phyloP scores from a whole-genome alignment of 1,284 basidiomycete species.

The Irpex lacteus region DNA sequence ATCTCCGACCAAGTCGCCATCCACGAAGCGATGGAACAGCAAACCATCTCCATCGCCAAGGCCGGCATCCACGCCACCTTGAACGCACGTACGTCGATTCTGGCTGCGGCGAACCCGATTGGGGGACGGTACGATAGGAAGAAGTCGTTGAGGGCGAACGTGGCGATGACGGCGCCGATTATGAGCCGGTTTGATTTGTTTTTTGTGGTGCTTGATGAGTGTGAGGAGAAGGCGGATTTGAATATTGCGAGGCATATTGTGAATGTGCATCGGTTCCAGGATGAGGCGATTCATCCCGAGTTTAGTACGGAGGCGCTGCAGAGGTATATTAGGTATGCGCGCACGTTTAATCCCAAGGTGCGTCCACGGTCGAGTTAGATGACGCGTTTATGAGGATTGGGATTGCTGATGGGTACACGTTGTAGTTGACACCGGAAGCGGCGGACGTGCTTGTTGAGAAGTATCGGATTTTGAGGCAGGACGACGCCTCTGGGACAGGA shows the following conservation, averaged over 20 bases:
- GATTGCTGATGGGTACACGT: not conserved
- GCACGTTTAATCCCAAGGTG: conserved; percentile 96
- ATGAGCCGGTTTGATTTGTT: conserved; percentile 99
- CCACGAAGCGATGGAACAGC: conserved; percentile 99
- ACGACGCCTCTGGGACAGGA: conserved; percentile 86
- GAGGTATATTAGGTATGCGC: conserved; percentile 93
- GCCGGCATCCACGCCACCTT: conserved; percentile 98
- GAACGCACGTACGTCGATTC: conserved; percentile 96
- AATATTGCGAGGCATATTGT: conserved; percentile 98
- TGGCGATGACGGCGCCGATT: conserved; percentile 98
- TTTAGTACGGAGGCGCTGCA: conserved; percentile 97
- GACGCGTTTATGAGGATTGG: no score
- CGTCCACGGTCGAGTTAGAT: conserved; percentile 14
- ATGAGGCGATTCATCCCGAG: conserved; percentile 93
- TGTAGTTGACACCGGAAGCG: conserved; percentile 87
- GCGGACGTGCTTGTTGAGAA: conserved; percentile 95
- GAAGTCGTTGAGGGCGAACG: conserved; percentile 90
- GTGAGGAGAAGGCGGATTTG: conserved; percentile 89
- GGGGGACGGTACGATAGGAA: conserved; percentile 97
- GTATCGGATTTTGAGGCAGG: conserved; percentile 89
- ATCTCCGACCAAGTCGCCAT: conserved; percentile 98
- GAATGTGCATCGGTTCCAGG: conserved; percentile 94
- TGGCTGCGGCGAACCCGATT: conserved; percentile 97
- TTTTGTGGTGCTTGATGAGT: conserved; percentile 98
- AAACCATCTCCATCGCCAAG: conserved; percentile 99